Percentiles rank a stretch among this genome's conserved stretches.
Evolutionary conservation across 306 rosid genomes (phyloP).

Genomic region (Quercus rubra): DNA sequence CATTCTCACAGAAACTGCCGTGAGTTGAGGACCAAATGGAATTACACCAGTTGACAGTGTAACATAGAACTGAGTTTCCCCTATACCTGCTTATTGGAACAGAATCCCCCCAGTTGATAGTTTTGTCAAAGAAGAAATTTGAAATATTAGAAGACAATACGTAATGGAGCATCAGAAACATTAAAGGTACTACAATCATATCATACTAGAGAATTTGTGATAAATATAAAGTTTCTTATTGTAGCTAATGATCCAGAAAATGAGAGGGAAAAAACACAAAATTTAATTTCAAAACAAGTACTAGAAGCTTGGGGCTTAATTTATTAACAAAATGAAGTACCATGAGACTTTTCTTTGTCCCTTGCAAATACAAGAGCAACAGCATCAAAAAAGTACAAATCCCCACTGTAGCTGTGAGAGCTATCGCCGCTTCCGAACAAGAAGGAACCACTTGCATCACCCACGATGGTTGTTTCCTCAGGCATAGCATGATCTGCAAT

Average conservation of each 20-base stretch:
- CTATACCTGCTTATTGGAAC: constrained; percentile 26
- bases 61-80: constrained; percentile 55
- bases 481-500: constrained; percentile 71
- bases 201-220: too few relatives aligned
- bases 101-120: background rate
- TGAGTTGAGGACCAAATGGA: constrained; percentile 51
- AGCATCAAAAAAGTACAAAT: constrained; percentile 37
- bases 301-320: too few relatives aligned
- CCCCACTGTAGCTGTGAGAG: constrained; percentile 36
- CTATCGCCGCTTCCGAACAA: constrained; percentile 19
- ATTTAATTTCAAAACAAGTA: too few relatives aligned
- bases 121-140: constrained; percentile 5
- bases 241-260: too few relatives aligned
- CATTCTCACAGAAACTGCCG: constrained; percentile 51
- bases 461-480: constrained; percentile 61
- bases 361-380: constrained; percentile 70
- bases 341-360: constrained; percentile 50
- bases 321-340: constrained; percentile 27
- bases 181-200: too few relatives aligned
- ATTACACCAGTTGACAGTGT: constrained; percentile 60
- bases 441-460: constrained; percentile 33
- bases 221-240: too few relatives aligned
- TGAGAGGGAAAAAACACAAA: too few relatives aligned
- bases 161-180: too few relatives aligned
- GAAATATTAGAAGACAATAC: background rate